Base-by-base conservation (phyloP, 768 basidiomycete species). In the Tephrocybe sp. region DNA sequence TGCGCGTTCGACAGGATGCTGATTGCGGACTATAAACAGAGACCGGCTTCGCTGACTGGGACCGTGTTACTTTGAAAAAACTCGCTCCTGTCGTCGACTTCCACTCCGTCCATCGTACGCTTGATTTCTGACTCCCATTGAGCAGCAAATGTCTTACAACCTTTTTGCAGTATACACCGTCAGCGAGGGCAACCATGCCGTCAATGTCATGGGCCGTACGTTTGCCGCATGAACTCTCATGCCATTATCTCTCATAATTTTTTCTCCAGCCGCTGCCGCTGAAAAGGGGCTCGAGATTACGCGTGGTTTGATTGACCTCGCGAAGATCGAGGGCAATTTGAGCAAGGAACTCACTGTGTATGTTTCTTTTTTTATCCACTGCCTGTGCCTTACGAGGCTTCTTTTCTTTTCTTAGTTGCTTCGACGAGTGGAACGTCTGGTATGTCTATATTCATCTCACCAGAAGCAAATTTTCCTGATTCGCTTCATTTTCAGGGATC, bases 391-490 rank as follows among this genome's bases (percentile, higher is more conserved):
- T 39, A 15, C 21, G 6, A 34, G 22, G n/a, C n/a, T n/a, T n/a
- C n/a, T n/a, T n/a, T n/a, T n/a, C n/a, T 19, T 24, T 5, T 7
- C 9, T 9, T 32, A 72, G 73, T 3, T 74, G 73, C 45, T 82
- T 78, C 42, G 80, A 82, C 44, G 79, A 80, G 60, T 82, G 78
- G 78, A 79, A 79, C 52, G 78, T 80, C 16, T 79, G 76, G 75
- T 72, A 50, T 13, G 64, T 58, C 8, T 24, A 16, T 22, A 9
- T 18, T 26, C 6, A 9, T 12, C 4, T 36, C 26, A 19, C 2
- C 21, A 11, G 21, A 24, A 9, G 28, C 4, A 11, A 18, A 19
- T 24, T n/a, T 46, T 1, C 37, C 15, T 18, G 21, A 12, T 39
- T 3, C 4, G 11, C n/a, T n/a, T 51, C 16, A 3, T 37, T n/a